Base-by-base conservation (phyloP, 768 basidiomycete species). In the Russula griseocarnosa region DNA sequence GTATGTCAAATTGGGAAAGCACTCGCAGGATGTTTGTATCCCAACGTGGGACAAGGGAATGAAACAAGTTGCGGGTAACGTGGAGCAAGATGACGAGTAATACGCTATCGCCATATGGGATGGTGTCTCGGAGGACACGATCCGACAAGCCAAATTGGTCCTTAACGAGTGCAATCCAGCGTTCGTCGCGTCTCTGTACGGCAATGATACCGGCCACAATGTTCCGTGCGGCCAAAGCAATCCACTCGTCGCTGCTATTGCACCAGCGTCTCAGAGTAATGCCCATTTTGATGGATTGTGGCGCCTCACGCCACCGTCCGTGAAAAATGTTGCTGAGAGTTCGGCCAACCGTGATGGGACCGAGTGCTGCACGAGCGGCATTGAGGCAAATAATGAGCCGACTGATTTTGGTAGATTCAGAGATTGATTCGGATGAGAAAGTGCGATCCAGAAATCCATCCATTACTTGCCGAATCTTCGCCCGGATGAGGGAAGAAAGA, bases 31-130 rank as follows among this genome's bases (percentile, higher is more conserved):
- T 40, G 14, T 22, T 32, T n/a, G 40, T 22, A 30, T 44, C 42
- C 47, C 49, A 60, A 10, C 22, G 46, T 26, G 24, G 24, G 6
- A 5, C 5, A 40, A 9, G 20, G 26, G 49, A 40, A 40, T 28
- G 24, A 14, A 40, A 55, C 20, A 38, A n/a, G 10, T 32, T 30
- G 56, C 42, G 56, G 20, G 20, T n/a, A 2, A 57, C 9, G n/a
- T 42, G 54, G 26, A 62, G 34, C 16, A 40, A 50, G 32, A 40
- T 55, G 34, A 38, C 34, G 7, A 62, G 61, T 14, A 51, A 30
- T 16, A 28, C 34, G 36, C 54, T 62, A 18, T 50, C 54, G 1
- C 61, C 54, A 22, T 62, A 26, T 2, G 32, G 24, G 5, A 55
- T 16, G 20, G 50, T 40, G 46, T 36, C 18, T 20, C 32, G 47